Evolutionary conservation across 1,284 basidiomycete genomes (phyloP), one percentile per base, ranked within the genome.

Genomic region (Peniophora sp.): DNA sequence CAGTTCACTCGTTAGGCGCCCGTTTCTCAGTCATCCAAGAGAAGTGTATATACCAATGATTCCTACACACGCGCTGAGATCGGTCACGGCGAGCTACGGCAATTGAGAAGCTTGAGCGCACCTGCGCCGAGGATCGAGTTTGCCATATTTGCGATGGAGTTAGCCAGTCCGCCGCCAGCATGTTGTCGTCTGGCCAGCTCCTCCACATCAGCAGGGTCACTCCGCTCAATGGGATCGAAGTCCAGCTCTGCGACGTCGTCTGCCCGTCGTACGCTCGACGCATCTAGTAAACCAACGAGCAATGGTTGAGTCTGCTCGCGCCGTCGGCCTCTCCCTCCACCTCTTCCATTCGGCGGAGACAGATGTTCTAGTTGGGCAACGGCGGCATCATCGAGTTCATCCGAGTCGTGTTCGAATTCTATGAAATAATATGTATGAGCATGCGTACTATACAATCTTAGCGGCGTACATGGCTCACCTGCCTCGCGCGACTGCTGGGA

Each of bases 111-210:
- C 50, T 55, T 35, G 27, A 32, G 52, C 70, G 63, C 60, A 89
- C 92, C 92, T 62, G 96, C 96, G 41, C 96, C 96, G 22, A 99
- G 73, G 49, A 99, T 98, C 5, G 92, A 95, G 66, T 99, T 99
- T 25, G 93, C 92, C 92, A 94, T 94, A 61, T 94, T 94, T 20
- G 90, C 89, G 48, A 94, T 79, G 6, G 89, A 92, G 59, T 92
- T 89, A 2, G 93, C 48, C 67, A 95, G 70, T 0, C 85, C 85
- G 24, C 92, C 92, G 22, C 91, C 91, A 2, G 83, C 76, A 52
- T 71, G 74, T 46, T 75, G 73, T 62, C 86, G 87, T 38, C 78
- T 74, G 23, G 79, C 79, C 24, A 90, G 65, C 54, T 81, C 81
- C 34, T 86, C 83, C 50, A 89, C 65, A 61, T 88, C 79, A 12